These are phyloP conservation scores for Cercospora zeina DNA, from an alignment of 2,329 filamentous ascomycete genomes.

Conservation along the genomic window DNA sequence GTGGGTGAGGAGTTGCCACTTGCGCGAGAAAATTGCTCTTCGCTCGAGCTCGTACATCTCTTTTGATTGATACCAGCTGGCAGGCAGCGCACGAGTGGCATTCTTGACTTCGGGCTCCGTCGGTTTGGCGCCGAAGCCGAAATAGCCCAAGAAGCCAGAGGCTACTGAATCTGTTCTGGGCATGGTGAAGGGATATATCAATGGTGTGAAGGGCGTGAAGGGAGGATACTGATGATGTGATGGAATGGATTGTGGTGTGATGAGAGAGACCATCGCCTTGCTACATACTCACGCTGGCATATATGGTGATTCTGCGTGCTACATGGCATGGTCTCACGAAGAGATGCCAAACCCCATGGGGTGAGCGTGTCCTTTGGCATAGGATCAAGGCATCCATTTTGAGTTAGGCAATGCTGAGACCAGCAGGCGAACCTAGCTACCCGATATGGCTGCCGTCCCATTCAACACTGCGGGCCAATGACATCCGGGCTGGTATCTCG, in stretches of 20 bases:
- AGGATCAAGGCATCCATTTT: conserved; percentile 12
- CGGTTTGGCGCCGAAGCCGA: conserved; percentile 42
- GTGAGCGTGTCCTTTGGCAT: conserved; percentile 20
- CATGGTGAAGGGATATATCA: conserved; percentile 10
- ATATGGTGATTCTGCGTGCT: conserved; percentile 19
- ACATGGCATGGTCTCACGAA: conserved; percentile 13
- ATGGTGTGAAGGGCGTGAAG: not conserved
- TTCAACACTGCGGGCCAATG: not conserved
- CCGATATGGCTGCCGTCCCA: conserved; percentile 18
- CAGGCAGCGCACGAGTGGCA: conserved; percentile 44
- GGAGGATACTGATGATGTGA: not conserved
- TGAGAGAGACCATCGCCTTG: not conserved
- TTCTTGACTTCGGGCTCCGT: conserved; percentile 32
- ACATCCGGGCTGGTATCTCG: conserved; percentile 12
- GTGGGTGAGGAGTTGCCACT: conserved; percentile 42
- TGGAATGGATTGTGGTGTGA: conserved; percentile 7
- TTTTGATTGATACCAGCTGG: conserved; percentile 49
- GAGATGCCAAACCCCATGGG: conserved; percentile 23
- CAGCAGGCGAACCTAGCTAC: conserved; percentile 13
- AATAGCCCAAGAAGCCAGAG: conserved; percentile 35
- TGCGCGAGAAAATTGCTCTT: conserved; percentile 47
- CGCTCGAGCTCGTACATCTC: conserved; percentile 51
- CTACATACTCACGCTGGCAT: conserved; percentile 16
- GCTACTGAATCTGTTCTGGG: conserved; percentile 21
- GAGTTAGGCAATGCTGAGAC: conserved; percentile 19